Evolutionary conservation across 2,329 filamentous ascomycete genomes (phyloP), one percentile per base, ranked within the genome.

Genomic region (Pezicula carpinea): DNA sequence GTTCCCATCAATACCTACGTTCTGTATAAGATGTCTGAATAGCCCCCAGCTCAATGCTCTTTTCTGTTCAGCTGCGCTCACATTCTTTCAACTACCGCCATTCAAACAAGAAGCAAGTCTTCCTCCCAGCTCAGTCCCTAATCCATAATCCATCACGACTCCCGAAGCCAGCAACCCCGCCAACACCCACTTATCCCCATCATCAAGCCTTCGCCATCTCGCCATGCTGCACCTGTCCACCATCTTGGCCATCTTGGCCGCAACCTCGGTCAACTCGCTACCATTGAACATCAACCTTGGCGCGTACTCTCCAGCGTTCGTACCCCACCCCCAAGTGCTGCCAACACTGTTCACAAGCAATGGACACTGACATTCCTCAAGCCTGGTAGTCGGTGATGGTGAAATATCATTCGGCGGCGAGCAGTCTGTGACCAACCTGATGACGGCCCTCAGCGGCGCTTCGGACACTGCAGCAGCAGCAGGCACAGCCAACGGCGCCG

Each of bases 221-320:
- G 51, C 31, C 48, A 57, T 57, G 55, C 51, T 47, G 32, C 55
- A 54, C 49, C 46, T 47, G 40, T 52, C 40, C 31, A 44, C 44
- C 34, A 31, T 53, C 40, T 29, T 46, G 23, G 48, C 50, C 29
- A 46, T 58, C 23, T 23, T 54, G 15, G 50, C 55, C 42, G 50
- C 55, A 19, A 46, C 46, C 49, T 47, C 56, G 15, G 60, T 66
- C 55, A 57, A 62, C 43, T 67, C 68, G 48, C 62, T 72, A 39
- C 71, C 72, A 22, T 69, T 75, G 43, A 75, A 74, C 67, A 74
- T 75, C 69, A 74, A 74, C 63, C 65, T 75, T 44, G 72, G 72
- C 44, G 71, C 72, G 26, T 75, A 74, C 58, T 75, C 72, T 36
- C 72, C 72, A 42, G 72, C 72, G 38, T 40, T 23, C 21, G 38